Evolutionary conservation across 305 asterid genomes (phyloP), one percentile per base, ranked within the genome.

Genomic region (Stenogyne calaminthoides): DNA sequence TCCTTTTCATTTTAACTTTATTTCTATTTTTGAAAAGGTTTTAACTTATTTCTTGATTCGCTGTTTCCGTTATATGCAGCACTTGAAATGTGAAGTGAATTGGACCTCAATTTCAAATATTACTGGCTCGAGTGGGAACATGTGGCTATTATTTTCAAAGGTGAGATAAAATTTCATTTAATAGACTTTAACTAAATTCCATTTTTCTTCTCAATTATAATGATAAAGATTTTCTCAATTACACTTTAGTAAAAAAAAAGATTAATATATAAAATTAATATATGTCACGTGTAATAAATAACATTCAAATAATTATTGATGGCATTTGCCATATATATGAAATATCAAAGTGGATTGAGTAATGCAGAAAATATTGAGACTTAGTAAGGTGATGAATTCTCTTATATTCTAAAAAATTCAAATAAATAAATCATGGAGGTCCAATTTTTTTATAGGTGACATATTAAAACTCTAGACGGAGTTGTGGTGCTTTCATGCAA

Each of bases 1-100:
- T 65, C 49, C 57, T 9, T 5, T 64, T 37, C 74, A 10, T 60
- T 62, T 52, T 4, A 39, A 10, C 36, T 69, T 69, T 20, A 67
- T 54, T 70, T 20, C 46, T 9, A 0, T 40, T 40, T 40, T 32
- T 32, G 36, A 4, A 32, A 32, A 40, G 4, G 71, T 60, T 62
- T 69, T 51, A 27, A n/a, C 22, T 60, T 32, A 67, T 54, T 64
- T 34, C 36, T 3, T 5, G 3, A 63, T 5, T 2, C 36, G 63
- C 54, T 2, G 49, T 42, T 71, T 22, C 25, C 0, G 2, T 40
- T 2, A 15, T 22, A 4, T 25, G 62, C 47, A 2, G 44, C 29
- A 7, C 42, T 39, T 20, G 27, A 5, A 16, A 22, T 7, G 66
- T 16, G 14, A 58, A 22, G 14, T 49, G 63, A 69, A 62, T 71